phyloP scores from a whole-genome alignment of 768 basidiomycete species.

The Lenzites betulinus region DNA sequence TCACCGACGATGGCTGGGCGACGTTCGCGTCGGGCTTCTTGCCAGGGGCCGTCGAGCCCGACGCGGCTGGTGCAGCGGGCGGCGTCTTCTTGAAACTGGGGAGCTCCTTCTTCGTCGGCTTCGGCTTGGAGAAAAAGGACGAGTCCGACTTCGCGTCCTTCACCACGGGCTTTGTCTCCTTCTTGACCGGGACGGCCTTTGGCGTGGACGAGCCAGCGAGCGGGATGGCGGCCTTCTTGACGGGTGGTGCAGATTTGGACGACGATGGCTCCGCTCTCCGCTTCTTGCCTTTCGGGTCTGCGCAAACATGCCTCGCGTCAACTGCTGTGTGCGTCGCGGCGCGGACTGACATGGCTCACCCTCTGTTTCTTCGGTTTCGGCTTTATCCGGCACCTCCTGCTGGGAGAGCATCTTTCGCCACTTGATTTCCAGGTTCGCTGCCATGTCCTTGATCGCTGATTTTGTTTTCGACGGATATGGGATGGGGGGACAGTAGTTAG shows the following conservation, averaged over 20 bases:
- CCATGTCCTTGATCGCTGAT: slow-evolving; percentile 93
- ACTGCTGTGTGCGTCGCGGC: slow-evolving; percentile 27
- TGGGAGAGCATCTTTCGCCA: slow-evolving; percentile 68
- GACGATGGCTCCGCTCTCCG: slow-evolving; percentile 64
- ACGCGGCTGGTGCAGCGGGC: slow-evolving; percentile 4
- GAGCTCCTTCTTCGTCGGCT: slow-evolving; percentile 72
- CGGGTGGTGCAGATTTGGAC: slow-evolving; percentile 49
- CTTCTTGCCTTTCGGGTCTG: slow-evolving; percentile 70
- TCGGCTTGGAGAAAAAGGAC: slow-evolving; percentile 87
- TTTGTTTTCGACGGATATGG: slow-evolving; percentile 42
- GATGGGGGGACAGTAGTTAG: slow-evolving; percentile 58
- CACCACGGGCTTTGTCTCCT: slow-evolving; percentile 47
- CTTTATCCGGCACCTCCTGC: slow-evolving; percentile 44
- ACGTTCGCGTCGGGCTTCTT: slow-evolving; percentile 63
- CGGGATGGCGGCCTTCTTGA: slow-evolving; percentile 67
- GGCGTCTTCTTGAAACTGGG: slow-evolving; percentile 86
- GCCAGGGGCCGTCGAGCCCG: slow-evolving; percentile 29
- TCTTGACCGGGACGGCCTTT: slow-evolving; percentile 50
- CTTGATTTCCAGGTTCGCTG: slow-evolving; percentile 81
- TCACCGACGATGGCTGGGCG: slow-evolving; percentile 73
- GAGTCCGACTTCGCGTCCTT: slow-evolving; percentile 86
- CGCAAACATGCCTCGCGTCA: slow-evolving; percentile 28
- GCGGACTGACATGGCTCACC: slow-evolving; percentile 69
- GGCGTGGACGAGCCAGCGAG: slow-evolving; percentile 41
- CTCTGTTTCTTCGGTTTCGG: slow-evolving; percentile 44